A percentile compares a stretch with the other conserved stretches of the same genome.
Conservation (phyloP, 2,329 filamentous ascomycete genomes). For the Diaporthe australafricana region DNA sequence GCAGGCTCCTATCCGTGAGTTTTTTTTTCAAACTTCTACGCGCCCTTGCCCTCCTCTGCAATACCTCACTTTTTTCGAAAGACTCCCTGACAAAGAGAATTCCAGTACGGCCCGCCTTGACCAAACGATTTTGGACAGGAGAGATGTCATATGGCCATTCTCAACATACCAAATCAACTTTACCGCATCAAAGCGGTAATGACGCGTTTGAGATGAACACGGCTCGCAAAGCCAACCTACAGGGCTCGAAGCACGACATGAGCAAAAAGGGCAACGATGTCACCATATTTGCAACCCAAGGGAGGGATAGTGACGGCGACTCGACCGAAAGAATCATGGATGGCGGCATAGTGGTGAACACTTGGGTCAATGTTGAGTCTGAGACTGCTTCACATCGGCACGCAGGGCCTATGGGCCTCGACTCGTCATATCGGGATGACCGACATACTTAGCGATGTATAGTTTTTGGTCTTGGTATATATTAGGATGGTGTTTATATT, state of each 20-base stretch:
- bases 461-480: no score
- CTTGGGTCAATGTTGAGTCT: conserved; percentile 2
- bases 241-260: background rate
- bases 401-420: background rate
- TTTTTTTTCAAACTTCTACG: no score
- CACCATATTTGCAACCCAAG: conserved; percentile 19
- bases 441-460: background rate
- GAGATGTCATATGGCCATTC: conserved; percentile 10
- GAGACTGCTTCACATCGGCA: background rate
- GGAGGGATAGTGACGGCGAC: conserved; percentile 13
- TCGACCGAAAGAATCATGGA: conserved; percentile 20
- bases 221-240: background rate
- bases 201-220: conserved; percentile 32
- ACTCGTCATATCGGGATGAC: background rate
- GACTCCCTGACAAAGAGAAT: background rate
- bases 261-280: conserved; percentile 13
- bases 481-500: background rate
- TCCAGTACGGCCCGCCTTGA: conserved; percentile 20
- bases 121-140: conserved; percentile 26
- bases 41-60: no score
- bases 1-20: conserved; percentile 47
- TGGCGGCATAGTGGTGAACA: conserved; percentile 16
- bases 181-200: conserved; percentile 20
- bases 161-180: background rate
- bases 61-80: fast-evolving